Conservation (phyloP, 306 rosid species). For the Vigna mungo region DNA sequence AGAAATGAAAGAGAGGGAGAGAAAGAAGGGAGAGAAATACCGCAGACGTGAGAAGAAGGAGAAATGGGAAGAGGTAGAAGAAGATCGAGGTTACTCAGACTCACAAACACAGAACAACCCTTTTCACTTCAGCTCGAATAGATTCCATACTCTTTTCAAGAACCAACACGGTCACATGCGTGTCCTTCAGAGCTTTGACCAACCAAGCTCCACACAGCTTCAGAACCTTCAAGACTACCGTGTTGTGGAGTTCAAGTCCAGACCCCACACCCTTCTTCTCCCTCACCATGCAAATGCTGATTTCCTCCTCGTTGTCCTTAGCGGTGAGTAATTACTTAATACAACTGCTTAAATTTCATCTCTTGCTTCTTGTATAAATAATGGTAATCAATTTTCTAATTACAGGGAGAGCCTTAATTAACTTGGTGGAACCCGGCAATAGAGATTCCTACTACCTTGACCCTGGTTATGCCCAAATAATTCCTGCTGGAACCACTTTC, state of each 20-base stretch:
- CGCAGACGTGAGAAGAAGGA: not conserved
- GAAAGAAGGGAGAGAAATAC: not conserved
- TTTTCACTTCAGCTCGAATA: constrained; percentile 19
- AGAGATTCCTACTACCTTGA: constrained; percentile 33
- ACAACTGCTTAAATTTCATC: too few species aligned
- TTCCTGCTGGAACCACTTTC: constrained; percentile 18
- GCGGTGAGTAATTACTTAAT: not conserved
- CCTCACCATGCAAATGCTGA: constrained; percentile 48
- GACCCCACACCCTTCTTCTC: constrained; percentile 39
- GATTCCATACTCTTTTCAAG: not conserved
- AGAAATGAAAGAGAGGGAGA: not conserved
- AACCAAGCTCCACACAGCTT: not conserved
- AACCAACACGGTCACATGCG: constrained; percentile 42
- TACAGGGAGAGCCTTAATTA: constrained; percentile 40
- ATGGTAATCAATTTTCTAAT: too few species aligned
- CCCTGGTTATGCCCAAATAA: constrained; percentile 9
- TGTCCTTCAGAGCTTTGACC: constrained; percentile 29
- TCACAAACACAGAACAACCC: constrained; percentile 23
- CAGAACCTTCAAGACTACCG: constrained; percentile 39
- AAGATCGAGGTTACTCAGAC: not conserved
- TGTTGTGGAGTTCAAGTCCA: not conserved
- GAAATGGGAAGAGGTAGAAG: not conserved
- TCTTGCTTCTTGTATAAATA: too few species aligned
- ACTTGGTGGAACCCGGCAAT: not conserved
- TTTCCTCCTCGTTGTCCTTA: constrained; percentile 20